These are phyloP conservation scores for Candida alai DNA, from an alignment of 805 yeast genomes.

Conservation along the genomic window DNA sequence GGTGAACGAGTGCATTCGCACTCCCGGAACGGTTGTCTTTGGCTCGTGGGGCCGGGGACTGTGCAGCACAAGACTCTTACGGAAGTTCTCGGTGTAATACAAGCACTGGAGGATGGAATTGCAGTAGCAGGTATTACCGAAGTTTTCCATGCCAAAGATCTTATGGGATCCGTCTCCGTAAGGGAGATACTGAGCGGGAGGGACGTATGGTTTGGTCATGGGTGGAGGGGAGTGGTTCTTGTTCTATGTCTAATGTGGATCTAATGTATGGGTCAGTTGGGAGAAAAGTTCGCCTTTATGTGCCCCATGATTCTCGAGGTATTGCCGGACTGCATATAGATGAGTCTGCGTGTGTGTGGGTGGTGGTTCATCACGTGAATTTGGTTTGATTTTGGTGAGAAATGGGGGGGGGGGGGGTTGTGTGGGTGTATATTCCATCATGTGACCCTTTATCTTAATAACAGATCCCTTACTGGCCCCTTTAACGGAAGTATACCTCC, in stretches of 20 bases:
- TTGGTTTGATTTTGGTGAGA: no score
- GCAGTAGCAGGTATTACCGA: slow-evolving; percentile 92
- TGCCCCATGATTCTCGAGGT: no score
- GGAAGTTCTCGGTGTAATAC: slow-evolving; percentile 67
- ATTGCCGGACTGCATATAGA: no score
- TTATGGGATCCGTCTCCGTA: slow-evolving; percentile 65
- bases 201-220: slow-evolving; percentile 5
- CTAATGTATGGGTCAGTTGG: no score
- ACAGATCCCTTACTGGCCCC: no score
- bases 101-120: slow-evolving; percentile 89
- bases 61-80: slow-evolving; percentile 37
- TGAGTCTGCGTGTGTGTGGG: no score
- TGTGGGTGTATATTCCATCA: no score
- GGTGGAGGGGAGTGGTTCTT: neutral
- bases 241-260: neutral
- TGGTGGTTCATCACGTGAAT: no score
- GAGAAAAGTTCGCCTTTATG: no score
- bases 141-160: slow-evolving; percentile 78
- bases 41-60: slow-evolving; percentile 29
- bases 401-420: no score
- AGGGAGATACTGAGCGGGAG: slow-evolving; percentile 5
- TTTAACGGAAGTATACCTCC: no score
- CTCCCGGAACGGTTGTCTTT: slow-evolving; percentile 26
- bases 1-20: slow-evolving; percentile 33
- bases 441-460: no score